Conservation (phyloP, 805 yeast genomes). For the Saccharomycodes ludwigii region DNA sequence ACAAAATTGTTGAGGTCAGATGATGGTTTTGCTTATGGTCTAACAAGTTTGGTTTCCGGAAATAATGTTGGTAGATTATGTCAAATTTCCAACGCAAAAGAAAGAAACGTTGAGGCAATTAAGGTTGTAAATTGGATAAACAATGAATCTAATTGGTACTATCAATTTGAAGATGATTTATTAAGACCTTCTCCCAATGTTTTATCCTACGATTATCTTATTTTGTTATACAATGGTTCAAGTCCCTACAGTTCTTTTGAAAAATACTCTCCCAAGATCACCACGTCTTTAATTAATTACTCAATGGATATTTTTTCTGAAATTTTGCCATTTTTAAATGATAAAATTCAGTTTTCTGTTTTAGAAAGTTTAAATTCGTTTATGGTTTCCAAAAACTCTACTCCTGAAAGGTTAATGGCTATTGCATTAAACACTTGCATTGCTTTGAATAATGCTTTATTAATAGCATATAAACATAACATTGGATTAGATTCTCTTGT, state of each 20-base stretch:
- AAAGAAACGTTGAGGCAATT: slow-evolving; percentile 15
- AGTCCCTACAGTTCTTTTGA: slow-evolving; percentile 24
- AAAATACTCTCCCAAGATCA: slow-evolving; percentile 29
- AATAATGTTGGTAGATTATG: slow-evolving; percentile 27
- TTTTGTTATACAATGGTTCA: slow-evolving; percentile 14
- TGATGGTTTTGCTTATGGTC: slow-evolving; percentile 38
- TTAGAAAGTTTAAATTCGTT: slow-evolving; percentile 62
- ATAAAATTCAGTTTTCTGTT: slow-evolving; percentile 78
- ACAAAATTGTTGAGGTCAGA: slow-evolving; percentile 17
- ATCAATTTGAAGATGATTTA: slow-evolving; percentile 15
- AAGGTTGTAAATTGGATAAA: slow-evolving; percentile 21
- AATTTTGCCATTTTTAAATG: slow-evolving; percentile 57
- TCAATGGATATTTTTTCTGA: slow-evolving; percentile 67
- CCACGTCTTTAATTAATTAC: slow-evolving; percentile 52
- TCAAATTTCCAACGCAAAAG: slow-evolving; percentile 13
- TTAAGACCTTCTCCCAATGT: slow-evolving; percentile 11
- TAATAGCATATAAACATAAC: slow-evolving; percentile 12
- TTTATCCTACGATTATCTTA: slow-evolving; percentile 8
- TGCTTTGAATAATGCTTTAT: slow-evolving; percentile 44
- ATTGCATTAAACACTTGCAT: slow-evolving; percentile 49
- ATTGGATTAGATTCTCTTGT: slow-evolving; percentile 25
- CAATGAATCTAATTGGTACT: slow-evolving; percentile 23
- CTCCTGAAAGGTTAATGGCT: slow-evolving; percentile 30
- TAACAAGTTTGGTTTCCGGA: slow-evolving; percentile 35
- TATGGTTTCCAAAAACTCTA: slow-evolving; percentile 29